Base-by-base conservation (phyloP, 2,329 filamentous ascomycete genomes). In the Monilinia laxa region DNA sequence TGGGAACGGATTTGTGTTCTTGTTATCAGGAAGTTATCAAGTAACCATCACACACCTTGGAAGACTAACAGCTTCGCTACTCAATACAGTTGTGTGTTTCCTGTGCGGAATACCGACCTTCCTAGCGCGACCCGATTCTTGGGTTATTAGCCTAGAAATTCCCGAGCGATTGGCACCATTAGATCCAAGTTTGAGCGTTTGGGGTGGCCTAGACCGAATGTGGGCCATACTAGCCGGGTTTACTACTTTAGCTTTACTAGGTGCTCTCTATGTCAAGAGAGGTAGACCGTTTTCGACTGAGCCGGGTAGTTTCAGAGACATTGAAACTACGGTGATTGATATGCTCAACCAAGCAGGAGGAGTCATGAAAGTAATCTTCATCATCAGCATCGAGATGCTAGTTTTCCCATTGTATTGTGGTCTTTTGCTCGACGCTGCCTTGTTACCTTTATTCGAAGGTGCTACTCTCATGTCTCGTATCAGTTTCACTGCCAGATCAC, bases 371-470 rank as follows among this genome's bases (percentile, higher is more conserved):
- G 95, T 99, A 28, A 96, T 99, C 62, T 81, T 98, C 68, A 98
- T 99, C 74, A 99, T 99, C 71, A 95, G 93, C 71, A 99, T 99
- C 73, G 95, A 99, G 80, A 99, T 99, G 95, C 88, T 99, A 47
- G 88, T 93, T 9, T 99, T 99, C 75, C 95, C 95, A 0, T 83
- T 99, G 1, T 99, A 99, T 77, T 99, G 95, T 74, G 95, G 95
- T 6, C 83, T 97, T 47, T 84, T 99, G 1, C 87, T 99, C 45
- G 95, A 99, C 76, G 79, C 92, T 56, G 95, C 95, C 6, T 82
- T 98, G 60, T 83, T 99, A 20, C 95, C 95, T 0, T 83, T 99
- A 0, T 99, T 99, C 76, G 90, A 92, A 70, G 83, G 88, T 69
- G 89, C 92, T 0, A 93, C 90, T 0, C 79, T 97, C 62, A 84